These are phyloP conservation scores for Kluyveromyces aestuarii DNA, from an alignment of 805 yeast genomes.

Conservation along the genomic window DNA sequence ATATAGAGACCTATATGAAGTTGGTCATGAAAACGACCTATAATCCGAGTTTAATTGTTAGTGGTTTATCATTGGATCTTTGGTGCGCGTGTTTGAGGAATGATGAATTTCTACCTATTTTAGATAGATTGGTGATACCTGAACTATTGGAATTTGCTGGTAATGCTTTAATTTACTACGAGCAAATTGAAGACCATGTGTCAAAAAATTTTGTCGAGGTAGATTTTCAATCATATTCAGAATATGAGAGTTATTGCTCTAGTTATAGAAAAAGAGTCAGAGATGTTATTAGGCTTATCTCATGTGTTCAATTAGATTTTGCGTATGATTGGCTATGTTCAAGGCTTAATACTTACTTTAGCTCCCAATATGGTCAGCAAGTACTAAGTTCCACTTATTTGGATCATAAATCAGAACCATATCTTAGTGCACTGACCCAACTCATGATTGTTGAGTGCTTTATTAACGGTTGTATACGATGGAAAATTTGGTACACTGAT, in stretches of 20 bases:
- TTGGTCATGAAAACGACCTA: slow-evolving; percentile 73
- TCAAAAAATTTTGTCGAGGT: slow-evolving; percentile 62
- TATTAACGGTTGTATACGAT: slow-evolving; percentile 84
- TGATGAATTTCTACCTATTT: slow-evolving; percentile 49
- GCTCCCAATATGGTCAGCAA: slow-evolving; percentile 56
- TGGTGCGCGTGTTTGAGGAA: slow-evolving; percentile 88
- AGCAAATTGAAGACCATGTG: slow-evolving; percentile 53
- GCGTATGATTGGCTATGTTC: slow-evolving; percentile 76
- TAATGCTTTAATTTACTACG: slow-evolving; percentile 66
- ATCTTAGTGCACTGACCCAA: slow-evolving; percentile 69
- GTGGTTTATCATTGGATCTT: slow-evolving; percentile 84
- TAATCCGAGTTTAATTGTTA: slow-evolving; percentile 79
- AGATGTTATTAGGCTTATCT: slow-evolving; percentile 80
- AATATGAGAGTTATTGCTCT: slow-evolving; percentile 62
- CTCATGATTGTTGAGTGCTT: slow-evolving; percentile 83
- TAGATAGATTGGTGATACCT: slow-evolving; percentile 45
- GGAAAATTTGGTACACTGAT: slow-evolving; percentile 84
- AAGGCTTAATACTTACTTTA: slow-evolving; percentile 63
- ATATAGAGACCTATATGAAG: slow-evolving; percentile 53
- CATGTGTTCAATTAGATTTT: slow-evolving; percentile 77
- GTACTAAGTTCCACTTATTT: slow-evolving; percentile 49
- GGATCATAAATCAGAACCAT: slow-evolving; percentile 55
- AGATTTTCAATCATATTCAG: slow-evolving; percentile 85
- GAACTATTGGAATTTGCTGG: slow-evolving; percentile 69
- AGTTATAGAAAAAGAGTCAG: slow-evolving; percentile 80